Base-by-base conservation (phyloP, 1,139 yeast species). In the Kurtzmaniella quercitrusa region DNA sequence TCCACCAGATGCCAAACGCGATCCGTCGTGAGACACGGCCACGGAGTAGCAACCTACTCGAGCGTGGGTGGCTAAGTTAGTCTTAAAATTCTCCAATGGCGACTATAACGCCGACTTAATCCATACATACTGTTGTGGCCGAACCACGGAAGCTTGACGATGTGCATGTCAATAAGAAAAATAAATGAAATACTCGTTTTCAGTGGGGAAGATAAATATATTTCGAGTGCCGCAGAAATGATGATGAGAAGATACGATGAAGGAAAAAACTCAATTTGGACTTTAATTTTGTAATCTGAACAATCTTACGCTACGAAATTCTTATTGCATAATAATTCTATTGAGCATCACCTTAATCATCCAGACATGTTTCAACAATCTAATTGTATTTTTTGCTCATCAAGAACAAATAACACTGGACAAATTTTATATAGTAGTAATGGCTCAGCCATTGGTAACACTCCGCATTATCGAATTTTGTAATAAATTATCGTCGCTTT, bases 1-100 rank as follows among this genome's bases (percentile, higher is more conserved):
- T 1, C 98, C 98, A 14, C 98, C 98, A 1, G 97, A 84, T 1
- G 97, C 98, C 37, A 93, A 62, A 45, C 96, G 68, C 35, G 81
- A 65, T 2, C 96, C 96, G 62, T 88, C 95, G 0, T 87, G 78
- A 48, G 87, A 84, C 11, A 88, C 83, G 42, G 83, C 81, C 8
- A 91, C 78, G 0, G 98, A 82, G 59, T 88, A 93, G 32, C 95
- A 85, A 57, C 91, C 98, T 51, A 83, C 84, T 50, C 77, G 80
- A 51, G 88, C 77, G 50, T 82, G 81, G 53, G 88, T 96, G 59
- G 88, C 97, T 70, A 41, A 15, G 49, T 48, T 50, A 50, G 51
- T 41, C 30, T 26, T 5, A 6, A 26, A 5, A 34, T 5, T 12
- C 16, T 8, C 4, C 14, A 19, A 18, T 9, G 9, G 15, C 18